Evolutionary conservation across 257 asterid species (phyloP).

Genomic region (Jacaranda copaia): DNA sequence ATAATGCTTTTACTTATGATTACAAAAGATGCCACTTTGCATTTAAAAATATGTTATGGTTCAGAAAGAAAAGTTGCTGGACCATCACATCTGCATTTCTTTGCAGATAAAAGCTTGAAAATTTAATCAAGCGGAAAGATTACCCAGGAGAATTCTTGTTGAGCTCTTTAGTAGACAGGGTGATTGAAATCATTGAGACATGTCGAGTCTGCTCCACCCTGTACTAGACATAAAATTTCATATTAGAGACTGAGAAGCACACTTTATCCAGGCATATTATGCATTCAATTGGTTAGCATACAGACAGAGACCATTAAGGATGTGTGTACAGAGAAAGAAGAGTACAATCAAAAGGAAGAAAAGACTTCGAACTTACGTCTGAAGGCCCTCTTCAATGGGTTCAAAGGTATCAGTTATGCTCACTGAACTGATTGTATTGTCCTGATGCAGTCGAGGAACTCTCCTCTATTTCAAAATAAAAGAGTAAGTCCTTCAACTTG

Average conservation of each 20-base stretch:
- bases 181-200: slow-evolving; percentile 93
- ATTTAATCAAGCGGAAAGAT: slow-evolving; percentile 21
- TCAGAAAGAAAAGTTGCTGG: background rate
- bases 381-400: slow-evolving; percentile 99
- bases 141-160: slow-evolving; percentile 95
- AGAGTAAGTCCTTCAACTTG: slow-evolving; percentile 24
- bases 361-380: slow-evolving; percentile 63
- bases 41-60: background rate
- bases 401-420: slow-evolving; percentile 94
- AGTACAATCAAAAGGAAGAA: background rate
- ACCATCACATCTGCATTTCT: slow-evolving; percentile 6
- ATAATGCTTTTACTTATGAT: background rate
- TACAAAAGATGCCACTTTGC: too few relatives aligned
- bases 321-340: background rate
- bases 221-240: slow-evolving; percentile 35
- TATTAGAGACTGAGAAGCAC: slow-evolving; percentile 19
- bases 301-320: background rate
- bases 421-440: slow-evolving; percentile 84
- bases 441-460: slow-evolving; percentile 83
- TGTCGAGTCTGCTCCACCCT: slow-evolving; percentile 99
- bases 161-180: slow-evolving; percentile 80
- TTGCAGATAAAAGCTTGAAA: slow-evolving; percentile 1
- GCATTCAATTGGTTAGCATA: background rate
- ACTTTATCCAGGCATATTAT: background rate
- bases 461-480: slow-evolving; percentile 65